phyloP scores from a whole-genome alignment of 2,329 filamentous ascomycete genomes.

The Bipolaris oryzae region DNA sequence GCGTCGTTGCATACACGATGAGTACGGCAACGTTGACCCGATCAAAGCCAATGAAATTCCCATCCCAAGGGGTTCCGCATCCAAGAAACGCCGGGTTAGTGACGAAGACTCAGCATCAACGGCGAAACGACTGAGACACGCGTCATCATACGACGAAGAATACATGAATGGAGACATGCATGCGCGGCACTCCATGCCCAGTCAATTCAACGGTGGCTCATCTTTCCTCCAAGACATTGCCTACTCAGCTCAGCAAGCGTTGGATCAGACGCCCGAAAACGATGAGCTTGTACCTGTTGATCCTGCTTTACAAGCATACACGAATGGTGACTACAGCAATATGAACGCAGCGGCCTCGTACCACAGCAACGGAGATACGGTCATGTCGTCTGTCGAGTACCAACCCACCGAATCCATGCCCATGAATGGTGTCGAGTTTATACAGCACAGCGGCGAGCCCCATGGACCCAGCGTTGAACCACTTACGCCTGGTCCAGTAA shows the following conservation, averaged over 20 bases:
- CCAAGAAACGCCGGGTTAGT: slow-evolving; percentile 59
- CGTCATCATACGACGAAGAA: slow-evolving; percentile 32
- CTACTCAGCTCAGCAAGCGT: slow-evolving; percentile 39
- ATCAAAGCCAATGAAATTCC: slow-evolving; percentile 67
- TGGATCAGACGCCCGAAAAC: slow-evolving; percentile 26
- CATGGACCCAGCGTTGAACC: slow-evolving; percentile 34
- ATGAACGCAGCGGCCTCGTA: slow-evolving; percentile 23
- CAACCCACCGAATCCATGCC: slow-evolving; percentile 22
- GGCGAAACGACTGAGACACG: slow-evolving; percentile 38
- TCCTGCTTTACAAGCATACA: slow-evolving; percentile 34
- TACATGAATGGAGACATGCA: slow-evolving; percentile 32
- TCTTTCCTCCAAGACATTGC: slow-evolving; percentile 35
- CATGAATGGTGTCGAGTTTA: slow-evolving; percentile 24
- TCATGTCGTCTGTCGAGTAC: slow-evolving; percentile 46
- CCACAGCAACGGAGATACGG: slow-evolving; percentile 29
- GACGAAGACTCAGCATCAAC: slow-evolving; percentile 33
- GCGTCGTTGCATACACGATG: slow-evolving; percentile 71
- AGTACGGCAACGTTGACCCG: slow-evolving; percentile 67
- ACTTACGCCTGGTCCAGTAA: slow-evolving; percentile 33
- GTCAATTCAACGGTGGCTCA: slow-evolving; percentile 27
- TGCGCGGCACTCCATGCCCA: slow-evolving; percentile 30
- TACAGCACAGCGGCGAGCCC: slow-evolving; percentile 16
- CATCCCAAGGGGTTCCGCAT: slow-evolving; percentile 63
- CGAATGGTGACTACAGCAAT: slow-evolving; percentile 22
- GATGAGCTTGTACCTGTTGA: slow-evolving; percentile 39